A percentile compares a stretch with the other conserved stretches of the same genome.
Conservation (phyloP, 129 eudicot genomes). For the Erigeron canadensis region DNA sequence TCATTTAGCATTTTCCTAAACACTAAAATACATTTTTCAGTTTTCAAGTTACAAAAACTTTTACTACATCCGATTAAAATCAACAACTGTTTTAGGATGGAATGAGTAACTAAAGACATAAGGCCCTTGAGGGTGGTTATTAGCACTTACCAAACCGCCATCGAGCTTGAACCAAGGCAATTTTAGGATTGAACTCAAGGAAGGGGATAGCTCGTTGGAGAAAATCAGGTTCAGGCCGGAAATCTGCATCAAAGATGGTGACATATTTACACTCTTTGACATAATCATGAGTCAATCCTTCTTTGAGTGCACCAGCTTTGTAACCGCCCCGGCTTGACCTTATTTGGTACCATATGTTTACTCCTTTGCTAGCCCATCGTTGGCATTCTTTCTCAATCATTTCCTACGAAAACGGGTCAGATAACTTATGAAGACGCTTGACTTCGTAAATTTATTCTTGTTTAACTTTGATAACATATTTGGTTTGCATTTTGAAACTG, state of each 20-base stretch:
- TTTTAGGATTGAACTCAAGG: constrained; percentile 64
- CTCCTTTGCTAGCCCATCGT: constrained; percentile 91
- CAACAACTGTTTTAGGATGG: too few species aligned
- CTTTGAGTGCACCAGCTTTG: constrained; percentile 96
- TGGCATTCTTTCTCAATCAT: constrained; percentile 88
- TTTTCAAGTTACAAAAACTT: too few species aligned
- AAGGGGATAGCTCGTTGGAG: constrained; percentile 85
- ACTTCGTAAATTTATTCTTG: too few species aligned
- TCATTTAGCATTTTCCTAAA: too few species aligned
- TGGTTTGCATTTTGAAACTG: too few species aligned
- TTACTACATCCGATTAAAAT: too few species aligned
- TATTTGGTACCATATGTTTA: constrained; percentile 80
- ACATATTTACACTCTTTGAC: constrained; percentile 82
- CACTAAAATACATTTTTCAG: too few species aligned
- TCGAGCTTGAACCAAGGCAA: constrained; percentile 90
- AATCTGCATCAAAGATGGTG: constrained; percentile 90
- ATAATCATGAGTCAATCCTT: constrained; percentile 73
- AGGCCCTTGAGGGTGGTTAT: background rate
- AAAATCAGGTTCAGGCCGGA: constrained; percentile 90
- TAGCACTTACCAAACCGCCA: constrained; percentile 85
- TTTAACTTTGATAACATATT: too few species aligned
- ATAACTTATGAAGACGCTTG: too few species aligned
- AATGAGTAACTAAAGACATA: background rate
- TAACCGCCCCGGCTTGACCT: constrained; percentile 80
- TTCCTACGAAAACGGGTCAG: constrained; percentile 42